Conservation (phyloP, 2,329 filamentous ascomycete species). For the Metarhizium anisopliae region DNA sequence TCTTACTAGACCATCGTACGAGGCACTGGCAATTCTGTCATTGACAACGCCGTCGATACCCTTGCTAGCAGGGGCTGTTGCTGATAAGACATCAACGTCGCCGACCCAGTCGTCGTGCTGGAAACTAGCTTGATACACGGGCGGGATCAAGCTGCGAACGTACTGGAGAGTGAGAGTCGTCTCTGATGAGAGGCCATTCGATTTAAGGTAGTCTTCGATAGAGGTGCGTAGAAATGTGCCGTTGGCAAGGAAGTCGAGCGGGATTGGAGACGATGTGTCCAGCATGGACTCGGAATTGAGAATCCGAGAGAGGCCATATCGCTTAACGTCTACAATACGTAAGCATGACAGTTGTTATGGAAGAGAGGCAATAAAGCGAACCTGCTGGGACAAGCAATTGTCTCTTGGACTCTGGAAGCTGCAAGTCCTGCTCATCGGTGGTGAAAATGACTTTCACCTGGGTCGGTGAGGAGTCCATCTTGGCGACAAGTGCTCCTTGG, state of each 20-base stretch:
- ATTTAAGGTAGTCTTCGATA: conserved; percentile 80
- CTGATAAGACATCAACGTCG: conserved; percentile 71
- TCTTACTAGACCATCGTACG: conserved; percentile 81
- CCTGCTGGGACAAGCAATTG: conserved; percentile 55
- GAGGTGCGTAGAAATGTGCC: conserved; percentile 84
- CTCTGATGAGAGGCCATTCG: conserved; percentile 82
- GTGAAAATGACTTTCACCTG: conserved; percentile 62
- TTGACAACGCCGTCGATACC: conserved; percentile 25
- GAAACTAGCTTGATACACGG: conserved; percentile 81
- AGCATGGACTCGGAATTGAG: conserved; percentile 67
- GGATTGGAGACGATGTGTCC: conserved; percentile 55
- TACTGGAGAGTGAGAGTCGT: conserved; percentile 85
- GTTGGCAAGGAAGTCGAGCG: conserved; percentile 93
- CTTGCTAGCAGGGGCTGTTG: conserved; percentile 50
- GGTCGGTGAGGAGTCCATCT: conserved; percentile 31
- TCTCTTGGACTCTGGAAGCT: conserved; percentile 52
- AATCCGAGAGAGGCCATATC: conserved; percentile 61
- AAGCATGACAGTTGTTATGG: neutral
- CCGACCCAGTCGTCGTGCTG: conserved; percentile 98
- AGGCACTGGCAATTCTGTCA: conserved; percentile 72
- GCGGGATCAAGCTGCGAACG: conserved; percentile 82
- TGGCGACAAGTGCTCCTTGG: neutral
- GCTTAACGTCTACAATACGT: conserved; percentile 47
- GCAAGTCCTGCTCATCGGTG: conserved; percentile 51
- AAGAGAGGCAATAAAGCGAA: conserved; percentile 16